phyloP scores from a whole-genome alignment of 78 protist species.

The Dictyostelium citrinum region DNA sequence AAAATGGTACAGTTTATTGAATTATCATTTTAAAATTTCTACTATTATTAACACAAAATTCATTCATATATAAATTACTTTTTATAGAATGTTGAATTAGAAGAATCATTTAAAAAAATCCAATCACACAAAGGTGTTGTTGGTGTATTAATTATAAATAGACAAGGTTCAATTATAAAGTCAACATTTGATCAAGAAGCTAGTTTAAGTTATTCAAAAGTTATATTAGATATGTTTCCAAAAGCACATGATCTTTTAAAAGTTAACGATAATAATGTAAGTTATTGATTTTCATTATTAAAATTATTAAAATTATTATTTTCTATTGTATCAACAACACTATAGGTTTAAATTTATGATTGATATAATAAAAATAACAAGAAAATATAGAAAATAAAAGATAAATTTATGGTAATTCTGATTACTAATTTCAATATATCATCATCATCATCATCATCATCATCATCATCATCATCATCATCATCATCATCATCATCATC shows the following conservation, averaged over 20 bases:
- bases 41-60: not conserved
- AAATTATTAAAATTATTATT: no score
- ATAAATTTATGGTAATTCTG: no score
- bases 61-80: not conserved
- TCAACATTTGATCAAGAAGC: conserved; percentile 53
- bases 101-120: conserved; percentile 57
- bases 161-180: conserved; percentile 40
- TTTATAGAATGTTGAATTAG: not conserved
- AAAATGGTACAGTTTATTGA: no score
- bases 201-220: conserved; percentile 20
- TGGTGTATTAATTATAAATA: conserved; percentile 57
- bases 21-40: no score
- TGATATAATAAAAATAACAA: not conserved
- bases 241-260: conserved; percentile 17
- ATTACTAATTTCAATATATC: no score
- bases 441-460: no score
- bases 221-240: conserved; percentile 41
- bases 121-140: conserved; percentile 66
- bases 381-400: not conserved
- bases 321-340: no score
- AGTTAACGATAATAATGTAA: conserved; percentile 1
- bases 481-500: no score
- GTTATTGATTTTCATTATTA: no score
- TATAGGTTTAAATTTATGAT: not conserved
- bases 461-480: no score